A percentile compares a stretch with the other conserved stretches of the same genome.
phyloP scores from a whole-genome alignment of 148 eudicot species.

The Vaccinium corymbosum region DNA sequence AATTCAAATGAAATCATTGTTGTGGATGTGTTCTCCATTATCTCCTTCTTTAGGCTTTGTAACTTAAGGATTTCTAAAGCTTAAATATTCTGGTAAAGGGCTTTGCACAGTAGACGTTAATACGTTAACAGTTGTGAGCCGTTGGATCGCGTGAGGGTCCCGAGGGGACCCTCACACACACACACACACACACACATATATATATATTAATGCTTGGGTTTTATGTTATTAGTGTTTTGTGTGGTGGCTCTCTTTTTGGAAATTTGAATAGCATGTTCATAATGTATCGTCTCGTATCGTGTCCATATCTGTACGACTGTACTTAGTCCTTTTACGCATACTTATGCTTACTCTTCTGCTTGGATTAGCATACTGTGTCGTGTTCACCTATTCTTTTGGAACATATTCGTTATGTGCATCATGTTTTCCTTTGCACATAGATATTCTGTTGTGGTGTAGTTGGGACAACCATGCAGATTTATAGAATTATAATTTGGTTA shows the following conservation, averaged over 20 bases:
- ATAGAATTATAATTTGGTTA: neutral
- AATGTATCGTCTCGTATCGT: slow-evolving; percentile 19
- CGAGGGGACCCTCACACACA: too few species aligned
- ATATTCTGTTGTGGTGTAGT: neutral
- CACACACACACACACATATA: too few species aligned
- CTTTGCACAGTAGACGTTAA: neutral
- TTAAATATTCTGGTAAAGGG: neutral
- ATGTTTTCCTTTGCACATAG: neutral
- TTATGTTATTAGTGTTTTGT: too few species aligned
- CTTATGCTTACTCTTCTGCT: neutral
- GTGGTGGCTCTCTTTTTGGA: too few species aligned
- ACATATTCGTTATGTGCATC: neutral
- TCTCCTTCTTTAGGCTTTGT: neutral
- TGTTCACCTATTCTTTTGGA: neutral
- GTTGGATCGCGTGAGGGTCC: too few species aligned
- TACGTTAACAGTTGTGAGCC: too few species aligned
- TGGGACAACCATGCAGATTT: neutral
- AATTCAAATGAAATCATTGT: neutral
- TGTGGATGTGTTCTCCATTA: neutral
- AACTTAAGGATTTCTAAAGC: neutral
- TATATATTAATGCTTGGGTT: too few species aligned
- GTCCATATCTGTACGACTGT: neutral
- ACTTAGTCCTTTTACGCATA: neutral
- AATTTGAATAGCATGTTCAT: too few species aligned
- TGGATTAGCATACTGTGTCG: neutral